Percentiles rank a stretch among this genome's conserved stretches.
Conservation (phyloP, 2,329 filamentous ascomycete species). For the Hypoxylon sp. region DNA sequence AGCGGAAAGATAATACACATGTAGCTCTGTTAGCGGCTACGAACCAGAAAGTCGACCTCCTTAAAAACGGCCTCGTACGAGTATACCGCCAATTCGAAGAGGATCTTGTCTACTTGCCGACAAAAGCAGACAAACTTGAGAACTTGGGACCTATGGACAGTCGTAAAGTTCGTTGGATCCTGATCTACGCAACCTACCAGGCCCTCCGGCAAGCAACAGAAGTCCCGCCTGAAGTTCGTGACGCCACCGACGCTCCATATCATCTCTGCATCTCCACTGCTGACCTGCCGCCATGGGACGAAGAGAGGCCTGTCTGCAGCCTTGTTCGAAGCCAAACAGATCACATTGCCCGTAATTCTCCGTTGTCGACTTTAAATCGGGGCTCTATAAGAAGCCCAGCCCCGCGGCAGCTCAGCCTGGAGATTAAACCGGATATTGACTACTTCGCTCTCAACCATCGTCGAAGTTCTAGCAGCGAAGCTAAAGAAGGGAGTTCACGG, state of each 20-base stretch:
- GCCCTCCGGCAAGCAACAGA: constrained; percentile 76
- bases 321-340: constrained; percentile 53
- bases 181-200: constrained; percentile 81
- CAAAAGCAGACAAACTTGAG: constrained; percentile 69
- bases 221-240: constrained; percentile 73
- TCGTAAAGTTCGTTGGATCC: constrained; percentile 83
- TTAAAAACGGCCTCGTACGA: constrained; percentile 72
- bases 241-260: constrained; percentile 71
- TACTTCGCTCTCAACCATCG: constrained; percentile 65
- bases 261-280: constrained; percentile 63
- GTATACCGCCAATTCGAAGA: constrained; percentile 81
- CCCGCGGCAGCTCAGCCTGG: constrained; percentile 45
- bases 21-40: constrained; percentile 68
- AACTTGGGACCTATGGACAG: constrained; percentile 75
- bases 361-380: constrained; percentile 30
- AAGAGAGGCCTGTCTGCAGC: constrained; percentile 50
- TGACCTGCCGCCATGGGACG: constrained; percentile 64
- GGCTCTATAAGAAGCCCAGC: constrained; percentile 27
- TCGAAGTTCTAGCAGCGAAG: constrained; percentile 31
- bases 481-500: constrained; percentile 23
- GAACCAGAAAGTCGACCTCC: constrained; percentile 60
- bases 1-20: constrained; percentile 65
- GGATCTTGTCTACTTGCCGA: constrained; percentile 64
- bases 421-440: constrained; percentile 71
- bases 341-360: constrained; percentile 43